These are phyloP conservation scores for Dactylellina haptotyla DNA, from an alignment of 2,329 filamentous ascomycete species.

Conservation along the genomic window DNA sequence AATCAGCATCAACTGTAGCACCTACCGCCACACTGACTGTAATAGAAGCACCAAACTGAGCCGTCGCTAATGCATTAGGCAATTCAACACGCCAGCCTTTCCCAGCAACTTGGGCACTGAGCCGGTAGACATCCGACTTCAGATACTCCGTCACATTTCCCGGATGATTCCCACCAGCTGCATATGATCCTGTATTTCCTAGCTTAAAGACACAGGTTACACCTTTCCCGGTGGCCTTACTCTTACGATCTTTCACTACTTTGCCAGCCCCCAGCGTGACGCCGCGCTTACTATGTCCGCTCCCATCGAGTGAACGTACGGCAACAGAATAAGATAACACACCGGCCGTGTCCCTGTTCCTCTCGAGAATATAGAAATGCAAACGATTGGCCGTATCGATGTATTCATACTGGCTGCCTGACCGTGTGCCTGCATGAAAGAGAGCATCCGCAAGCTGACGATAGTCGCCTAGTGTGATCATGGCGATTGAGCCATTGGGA, in stretches of 20 bases:
- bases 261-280: constrained; percentile 62
- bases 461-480: constrained; percentile 67
- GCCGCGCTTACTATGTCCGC: constrained; percentile 60
- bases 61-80: constrained; percentile 62
- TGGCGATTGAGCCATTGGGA: constrained; percentile 65
- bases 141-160: constrained; percentile 62
- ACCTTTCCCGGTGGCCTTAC: constrained; percentile 59
- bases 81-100: constrained; percentile 65
- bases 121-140: constrained; percentile 64
- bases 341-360: constrained; percentile 62
- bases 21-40: constrained; percentile 64
- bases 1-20: constrained; percentile 59
- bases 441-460: constrained; percentile 67
- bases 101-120: constrained; percentile 63
- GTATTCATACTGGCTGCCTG: constrained; percentile 66
- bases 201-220: constrained; percentile 65
- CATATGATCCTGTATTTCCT: constrained; percentile 64
- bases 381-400: constrained; percentile 65
- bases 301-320: constrained; percentile 63
- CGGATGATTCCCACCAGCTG: constrained; percentile 57
- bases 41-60: constrained; percentile 62
- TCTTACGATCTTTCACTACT: constrained; percentile 56
- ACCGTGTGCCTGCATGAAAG: constrained; percentile 68
- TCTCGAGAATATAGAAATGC: constrained; percentile 66
- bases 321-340: constrained; percentile 66